phyloP scores from a whole-genome alignment of 441 rosid genomes.

The Bruguiera hainesii region DNA sequence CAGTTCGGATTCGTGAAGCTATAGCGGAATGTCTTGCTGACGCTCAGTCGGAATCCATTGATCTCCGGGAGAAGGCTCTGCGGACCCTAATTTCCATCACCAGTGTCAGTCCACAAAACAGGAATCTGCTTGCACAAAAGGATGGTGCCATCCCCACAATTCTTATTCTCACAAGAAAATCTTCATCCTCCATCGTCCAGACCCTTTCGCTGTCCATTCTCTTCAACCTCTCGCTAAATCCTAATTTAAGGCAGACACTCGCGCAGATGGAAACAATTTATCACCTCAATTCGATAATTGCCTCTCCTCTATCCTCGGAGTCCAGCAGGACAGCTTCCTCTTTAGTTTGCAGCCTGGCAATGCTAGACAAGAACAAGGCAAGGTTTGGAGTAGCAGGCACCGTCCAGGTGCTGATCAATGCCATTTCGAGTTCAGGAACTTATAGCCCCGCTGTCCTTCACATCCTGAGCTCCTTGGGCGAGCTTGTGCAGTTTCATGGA shows the following conservation, averaged over 20 bases:
- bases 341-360: constrained; percentile 53
- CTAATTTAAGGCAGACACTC: constrained; percentile 42
- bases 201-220: constrained; percentile 41
- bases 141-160: constrained; percentile 38
- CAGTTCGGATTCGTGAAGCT: constrained; percentile 31
- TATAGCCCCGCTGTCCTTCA: constrained; percentile 30
- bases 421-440: constrained; percentile 21
- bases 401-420: constrained; percentile 35
- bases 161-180: constrained; percentile 31
- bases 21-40: constrained; percentile 28
- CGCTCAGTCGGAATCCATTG: constrained; percentile 32
- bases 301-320: constrained; percentile 29
- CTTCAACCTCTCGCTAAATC: constrained; percentile 59
- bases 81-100: constrained; percentile 44
- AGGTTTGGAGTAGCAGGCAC: constrained; percentile 60
- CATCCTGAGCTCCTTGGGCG: constrained; percentile 48
- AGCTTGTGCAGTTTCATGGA: constrained; percentile 62
- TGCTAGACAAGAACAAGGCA: constrained; percentile 68
- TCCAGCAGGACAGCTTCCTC: constrained; percentile 41
- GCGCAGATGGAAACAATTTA: constrained; percentile 43
- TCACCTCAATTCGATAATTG: constrained; percentile 41
- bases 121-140: constrained; percentile 41
- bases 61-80: constrained; percentile 43
- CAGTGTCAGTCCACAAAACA: constrained; percentile 41
- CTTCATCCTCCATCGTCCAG: constrained; percentile 29